Evolutionary conservation across 768 basidiomycete species (phyloP), one percentile per base, ranked within the genome.

Genomic region (Panellus pusillus): DNA sequence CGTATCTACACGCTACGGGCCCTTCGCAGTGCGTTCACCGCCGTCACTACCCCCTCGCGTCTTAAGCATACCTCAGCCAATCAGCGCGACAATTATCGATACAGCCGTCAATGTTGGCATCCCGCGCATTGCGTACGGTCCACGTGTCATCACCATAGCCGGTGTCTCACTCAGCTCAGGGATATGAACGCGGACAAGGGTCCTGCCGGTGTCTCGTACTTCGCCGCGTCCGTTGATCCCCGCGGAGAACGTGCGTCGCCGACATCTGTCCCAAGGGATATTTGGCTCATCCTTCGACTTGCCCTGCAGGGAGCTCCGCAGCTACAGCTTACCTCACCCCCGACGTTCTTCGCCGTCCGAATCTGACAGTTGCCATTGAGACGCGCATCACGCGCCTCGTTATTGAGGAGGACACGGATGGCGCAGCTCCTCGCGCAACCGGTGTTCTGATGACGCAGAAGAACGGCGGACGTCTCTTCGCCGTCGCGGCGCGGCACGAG

Each of bases 401-500:
- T 12, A 14, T 60, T 14, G 49, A 54, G 9, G 47, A 54, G 5
- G 28, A 8, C 3, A 19, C 41, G 20, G 49, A 19, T 1, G 31
- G 20, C 2, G 37, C 32, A 17, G 2, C 27, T 1, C 60, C 60
- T 18, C 44, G 57, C 11, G 60, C 56, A 1, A 52, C 31, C 1
- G 59, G 59, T 4, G 56, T 61, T 31, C 36, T 54, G 19, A 38
- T 47, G 2, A 32, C 46, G 9, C 24, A 27, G 17, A 54, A 12
- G 44, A 17, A 36, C 15, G 45, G 43, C 40, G 62, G 57, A 9
- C 52, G 40, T 8, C 62, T 49, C 32, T 77, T 71, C 52, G 66
- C 65, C 3, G 74, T 70, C 1, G 70, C 55, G 9, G 82, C 79
- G 0, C 60, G 61, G 52, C 78, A 75, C 54, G 82, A 84, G 60